A percentile compares a stretch with the other conserved stretches of the same genome.
Evolutionary conservation across 1,284 basidiomycete species (phyloP).

Genomic region (Trametes polyzona): DNA sequence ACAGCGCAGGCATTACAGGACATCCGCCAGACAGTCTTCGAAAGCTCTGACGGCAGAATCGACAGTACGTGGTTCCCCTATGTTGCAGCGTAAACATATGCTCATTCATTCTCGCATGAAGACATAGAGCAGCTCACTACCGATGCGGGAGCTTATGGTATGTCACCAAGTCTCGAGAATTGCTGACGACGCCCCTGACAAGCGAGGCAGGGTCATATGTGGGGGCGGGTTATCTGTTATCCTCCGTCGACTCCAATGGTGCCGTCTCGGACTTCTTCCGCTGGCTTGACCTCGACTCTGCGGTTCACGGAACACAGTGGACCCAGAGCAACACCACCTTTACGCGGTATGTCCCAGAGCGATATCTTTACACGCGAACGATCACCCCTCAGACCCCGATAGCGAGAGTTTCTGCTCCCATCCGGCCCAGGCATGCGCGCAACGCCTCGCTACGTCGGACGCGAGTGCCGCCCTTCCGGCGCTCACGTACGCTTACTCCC

Average conservation of each 20-base stretch:
- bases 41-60: conserved; percentile 60
- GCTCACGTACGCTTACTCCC: conserved; percentile 57
- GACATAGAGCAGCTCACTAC: conserved; percentile 59
- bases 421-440: conserved; percentile 60
- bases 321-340: conserved; percentile 50
- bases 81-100: neutral
- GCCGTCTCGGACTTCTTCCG: conserved; percentile 54
- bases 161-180: neutral
- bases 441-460: conserved; percentile 50
- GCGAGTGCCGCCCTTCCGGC: conserved; percentile 37
- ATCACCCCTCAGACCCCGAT: neutral
- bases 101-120: conserved; percentile 31
- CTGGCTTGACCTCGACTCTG: conserved; percentile 73
- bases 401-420: conserved; percentile 76
- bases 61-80: conserved; percentile 45
- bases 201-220: conserved; percentile 62
- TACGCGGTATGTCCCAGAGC: conserved; percentile 44
- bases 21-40: conserved; percentile 62
- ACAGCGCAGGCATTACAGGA: conserved; percentile 54
- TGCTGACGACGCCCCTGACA: neutral
- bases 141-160: conserved; percentile 66
- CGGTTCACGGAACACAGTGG: conserved; percentile 61
- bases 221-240: conserved; percentile 64
- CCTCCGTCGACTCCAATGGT: conserved; percentile 49
- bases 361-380: neutral